phyloP scores from a whole-genome alignment of 2,329 filamentous ascomycete genomes.

The Paecilomyces formosus region DNA sequence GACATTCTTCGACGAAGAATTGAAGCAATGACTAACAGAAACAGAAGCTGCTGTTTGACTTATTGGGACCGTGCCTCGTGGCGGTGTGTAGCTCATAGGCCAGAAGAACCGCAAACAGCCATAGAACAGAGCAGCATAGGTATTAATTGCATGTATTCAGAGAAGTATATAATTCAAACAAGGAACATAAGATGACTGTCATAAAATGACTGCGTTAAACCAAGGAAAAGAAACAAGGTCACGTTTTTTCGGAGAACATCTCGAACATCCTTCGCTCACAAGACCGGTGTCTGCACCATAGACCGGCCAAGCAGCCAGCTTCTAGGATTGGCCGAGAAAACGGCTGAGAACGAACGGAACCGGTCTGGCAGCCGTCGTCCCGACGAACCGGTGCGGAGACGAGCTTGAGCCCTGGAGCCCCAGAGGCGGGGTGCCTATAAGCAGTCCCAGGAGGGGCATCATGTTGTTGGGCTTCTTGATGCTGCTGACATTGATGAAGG shows the following conservation, averaged over 20 bases:
- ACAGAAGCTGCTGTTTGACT: background rate
- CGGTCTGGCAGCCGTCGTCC: slow-evolving; percentile 8
- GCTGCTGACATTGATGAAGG: background rate
- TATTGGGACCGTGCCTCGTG: background rate
- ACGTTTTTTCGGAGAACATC: background rate
- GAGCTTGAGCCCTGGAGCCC: background rate
- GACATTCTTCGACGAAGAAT: slow-evolving; percentile 15
- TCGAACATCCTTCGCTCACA: background rate
- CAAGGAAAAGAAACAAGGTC: background rate
- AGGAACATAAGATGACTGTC: background rate
- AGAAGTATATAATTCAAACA: background rate
- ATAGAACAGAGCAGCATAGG: background rate
- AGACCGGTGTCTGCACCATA: background rate
- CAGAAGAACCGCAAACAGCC: background rate
- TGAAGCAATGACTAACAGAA: background rate
- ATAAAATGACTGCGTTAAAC: background rate
- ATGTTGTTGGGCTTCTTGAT: background rate
- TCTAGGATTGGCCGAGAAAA: background rate
- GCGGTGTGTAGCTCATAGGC: background rate
- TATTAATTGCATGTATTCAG: background rate
- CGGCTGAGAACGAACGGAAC: background rate
- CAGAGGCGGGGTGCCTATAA: background rate
- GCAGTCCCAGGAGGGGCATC: background rate
- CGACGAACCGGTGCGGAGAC: slow-evolving; percentile 15
- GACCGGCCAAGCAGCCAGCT: background rate